Evolutionary conservation across 495 filamentous ascomycete species (phyloP).

Genomic region (Pyrenopolyporus hunteri): DNA sequence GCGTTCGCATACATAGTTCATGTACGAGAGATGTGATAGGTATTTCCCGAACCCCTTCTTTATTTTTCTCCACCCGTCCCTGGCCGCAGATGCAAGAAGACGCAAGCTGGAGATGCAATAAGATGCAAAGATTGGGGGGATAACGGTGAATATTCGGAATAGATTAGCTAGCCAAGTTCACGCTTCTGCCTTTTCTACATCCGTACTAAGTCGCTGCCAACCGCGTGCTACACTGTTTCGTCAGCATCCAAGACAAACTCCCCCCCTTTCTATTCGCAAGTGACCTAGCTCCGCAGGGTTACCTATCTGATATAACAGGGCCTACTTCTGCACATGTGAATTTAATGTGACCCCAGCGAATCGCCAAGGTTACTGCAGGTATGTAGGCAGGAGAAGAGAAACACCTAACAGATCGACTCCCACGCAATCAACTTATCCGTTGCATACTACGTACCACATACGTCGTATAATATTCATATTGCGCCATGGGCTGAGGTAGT

Average conservation of each 20-base stretch:
- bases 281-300: conserved; percentile 34
- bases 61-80: conserved; percentile 14
- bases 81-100: conserved; percentile 22
- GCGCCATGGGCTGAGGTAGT: conserved; percentile 6
- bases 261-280: conserved; percentile 21
- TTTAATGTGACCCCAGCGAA: conserved; percentile 31
- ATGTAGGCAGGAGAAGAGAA: conserved; percentile 12
- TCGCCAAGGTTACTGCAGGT: conserved; percentile 17
- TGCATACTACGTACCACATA: conserved; percentile 5
- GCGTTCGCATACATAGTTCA: conserved; percentile 31
- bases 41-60: conserved; percentile 30
- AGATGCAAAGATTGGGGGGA: conserved; percentile 18
- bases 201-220: conserved; percentile 11
- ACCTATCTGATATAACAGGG: conserved; percentile 23
- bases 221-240: conserved; percentile 33
- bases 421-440: neutral
- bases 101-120: conserved; percentile 1
- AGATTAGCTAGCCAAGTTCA: conserved; percentile 28
- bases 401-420: conserved; percentile 3
- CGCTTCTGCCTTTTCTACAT: conserved; percentile 15
- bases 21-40: conserved; percentile 38
- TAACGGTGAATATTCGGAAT: conserved; percentile 37
- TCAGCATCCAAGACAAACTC: conserved; percentile 37
- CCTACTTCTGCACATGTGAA: conserved; percentile 24
- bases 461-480: conserved; percentile 14